A percentile compares a stretch with the other conserved stretches of the same genome.
phyloP scores from a whole-genome alignment of 495 filamentous ascomycete genomes.

The Hyaloscypha variabilis region DNA sequence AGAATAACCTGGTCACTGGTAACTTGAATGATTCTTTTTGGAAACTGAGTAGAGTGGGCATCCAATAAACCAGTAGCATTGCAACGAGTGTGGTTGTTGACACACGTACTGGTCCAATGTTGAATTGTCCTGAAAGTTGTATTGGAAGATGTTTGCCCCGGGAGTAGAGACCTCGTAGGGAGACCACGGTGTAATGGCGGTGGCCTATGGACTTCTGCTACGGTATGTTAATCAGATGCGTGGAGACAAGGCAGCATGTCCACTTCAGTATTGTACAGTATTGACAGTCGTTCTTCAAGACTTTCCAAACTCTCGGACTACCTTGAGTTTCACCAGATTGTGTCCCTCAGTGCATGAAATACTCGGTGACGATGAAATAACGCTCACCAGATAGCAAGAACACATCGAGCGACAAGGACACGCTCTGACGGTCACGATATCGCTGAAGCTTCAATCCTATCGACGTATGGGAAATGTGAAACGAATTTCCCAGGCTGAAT shows the following conservation, averaged over 20 bases:
- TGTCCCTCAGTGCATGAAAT: too few species aligned
- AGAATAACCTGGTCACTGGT: background rate
- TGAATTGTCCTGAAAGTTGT: background rate
- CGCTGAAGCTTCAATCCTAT: background rate
- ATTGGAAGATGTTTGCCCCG: background rate
- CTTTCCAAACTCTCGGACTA: too few species aligned
- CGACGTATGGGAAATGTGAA: background rate
- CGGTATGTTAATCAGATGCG: background rate
- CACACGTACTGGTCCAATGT: background rate
- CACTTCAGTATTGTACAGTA: background rate
- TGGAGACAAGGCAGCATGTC: background rate
- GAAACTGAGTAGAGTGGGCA: background rate
- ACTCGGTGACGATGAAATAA: too few species aligned
- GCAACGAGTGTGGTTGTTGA: background rate
- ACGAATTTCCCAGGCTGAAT: background rate
- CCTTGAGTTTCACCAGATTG: too few species aligned
- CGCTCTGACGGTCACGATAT: background rate
- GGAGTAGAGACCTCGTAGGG: background rate
- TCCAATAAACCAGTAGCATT: background rate
- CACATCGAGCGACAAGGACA: background rate
- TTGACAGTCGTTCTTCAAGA: too few species aligned
- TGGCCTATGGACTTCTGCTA: background rate
- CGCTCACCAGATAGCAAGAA: too few species aligned
- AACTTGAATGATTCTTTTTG: background rate
- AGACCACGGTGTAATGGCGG: background rate